Evolutionary conservation across 2,329 filamentous ascomycete genomes (phyloP), one percentile per base, ranked within the genome.

Genomic region (Aurifilum marmelostoma): DNA sequence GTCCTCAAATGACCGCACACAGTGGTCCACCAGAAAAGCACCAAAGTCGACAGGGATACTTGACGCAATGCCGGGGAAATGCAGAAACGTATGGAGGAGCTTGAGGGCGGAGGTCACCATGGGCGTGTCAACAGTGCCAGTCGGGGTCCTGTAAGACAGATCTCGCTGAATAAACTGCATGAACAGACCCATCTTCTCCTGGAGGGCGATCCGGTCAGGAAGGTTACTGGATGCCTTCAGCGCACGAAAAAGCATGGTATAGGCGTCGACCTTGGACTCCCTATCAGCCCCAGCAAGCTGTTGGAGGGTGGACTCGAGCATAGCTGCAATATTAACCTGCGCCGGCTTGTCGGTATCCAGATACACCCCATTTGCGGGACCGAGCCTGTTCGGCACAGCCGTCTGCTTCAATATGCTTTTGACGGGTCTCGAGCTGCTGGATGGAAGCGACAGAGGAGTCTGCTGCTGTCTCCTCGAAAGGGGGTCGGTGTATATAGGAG

Each of bases 141-240:
- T 81, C 7, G 84, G 77, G 47, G 86, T 84, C 72, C 88, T 89
- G 14, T 88, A 84, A 8, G 85, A 86, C 32, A 97, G 84, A 76
- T 99, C 96, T 70, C 94, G 87, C 75, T 91, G 89, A 67, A 98
- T 93, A 76, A 94, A 97, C 70, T 93, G 91, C 73, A 89, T 88
- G 69, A 98, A 86, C 2, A 92, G 80, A 14, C 86, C 85, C 84
- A 97, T 91, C 78, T 96, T 97, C 64, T 88, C 87, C 68, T 89
- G 86, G 67, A 97, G 83, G 14, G 89, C 89, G 67, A 91, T 87
- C 47, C 88, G 83, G 73, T 96, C 91, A 0, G 94, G 94, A 18
- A 97, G 81, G 73, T 92, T 92, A 71, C 94, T 92, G 68, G 95
- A 97, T 7, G 91, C 87, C 77, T 93, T 92, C 74, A 97, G 83